phyloP scores from a whole-genome alignment of 2,329 filamentous ascomycete genomes.

The Hymenoscyphus occultus region DNA sequence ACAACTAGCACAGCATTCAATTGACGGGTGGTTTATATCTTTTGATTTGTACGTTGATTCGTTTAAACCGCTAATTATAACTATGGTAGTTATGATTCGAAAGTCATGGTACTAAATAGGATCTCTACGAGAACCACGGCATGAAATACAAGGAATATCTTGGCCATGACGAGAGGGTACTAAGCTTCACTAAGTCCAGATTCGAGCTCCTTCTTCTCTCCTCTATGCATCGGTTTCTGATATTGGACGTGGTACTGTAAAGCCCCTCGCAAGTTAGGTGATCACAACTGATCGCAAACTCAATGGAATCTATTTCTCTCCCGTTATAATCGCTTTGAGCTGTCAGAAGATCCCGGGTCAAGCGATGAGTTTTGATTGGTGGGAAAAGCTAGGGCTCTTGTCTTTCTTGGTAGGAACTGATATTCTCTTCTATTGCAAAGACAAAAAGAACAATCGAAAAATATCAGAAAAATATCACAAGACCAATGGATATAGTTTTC shows the following conservation, averaged over 20 bases:
- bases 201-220: not conserved
- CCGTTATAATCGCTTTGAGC: slow-evolving; percentile 28
- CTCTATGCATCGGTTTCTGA: slow-evolving; percentile 26
- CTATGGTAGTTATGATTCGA: no score
- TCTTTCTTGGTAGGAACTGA: no score
- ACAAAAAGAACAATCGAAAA: no score
- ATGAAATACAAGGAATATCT: not conserved
- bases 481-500: no score
- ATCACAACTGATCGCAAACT: slow-evolving; percentile 26
- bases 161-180: not conserved
- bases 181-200: slow-evolving; percentile 1
- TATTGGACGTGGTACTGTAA: slow-evolving; percentile 37
- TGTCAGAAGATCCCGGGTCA: slow-evolving; percentile 14
- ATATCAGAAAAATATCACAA: no score
- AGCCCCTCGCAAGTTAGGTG: slow-evolving; percentile 32
- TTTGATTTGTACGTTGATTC: no score
- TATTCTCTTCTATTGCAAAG: no score
- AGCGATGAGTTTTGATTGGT: no score
- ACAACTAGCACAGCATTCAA: no score
- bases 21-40: no score
- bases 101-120: not conserved
- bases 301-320: slow-evolving; percentile 35
- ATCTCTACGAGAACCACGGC: not conserved
- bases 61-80: no score
- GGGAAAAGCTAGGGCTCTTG: not conserved